phyloP scores from a whole-genome alignment of 768 basidiomycete genomes.

The Podaxis sp. region DNA sequence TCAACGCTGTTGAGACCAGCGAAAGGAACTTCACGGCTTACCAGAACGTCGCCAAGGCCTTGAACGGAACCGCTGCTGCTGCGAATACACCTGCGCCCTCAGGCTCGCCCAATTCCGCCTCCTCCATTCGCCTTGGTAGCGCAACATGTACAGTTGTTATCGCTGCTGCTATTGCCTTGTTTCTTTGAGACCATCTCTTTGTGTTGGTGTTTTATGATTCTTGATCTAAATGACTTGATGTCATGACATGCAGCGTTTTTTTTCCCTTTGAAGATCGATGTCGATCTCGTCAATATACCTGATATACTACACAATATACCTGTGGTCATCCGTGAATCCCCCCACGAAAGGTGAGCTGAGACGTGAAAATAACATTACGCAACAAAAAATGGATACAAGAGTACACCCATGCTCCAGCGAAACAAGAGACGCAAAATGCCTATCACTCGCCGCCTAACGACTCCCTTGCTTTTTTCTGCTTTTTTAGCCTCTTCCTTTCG shows the following conservation, averaged over 20 bases:
- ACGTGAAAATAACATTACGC: neutral
- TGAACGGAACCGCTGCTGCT: slow-evolving; percentile 47
- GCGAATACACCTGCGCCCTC: slow-evolving; percentile 24
- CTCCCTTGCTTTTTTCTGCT: slow-evolving; percentile 58
- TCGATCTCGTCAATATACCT: slow-evolving; percentile 7
- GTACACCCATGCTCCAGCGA: neutral
- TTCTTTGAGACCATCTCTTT: slow-evolving; percentile 25
- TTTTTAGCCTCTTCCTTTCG: slow-evolving; percentile 63
- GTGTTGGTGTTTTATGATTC: slow-evolving; percentile 18
- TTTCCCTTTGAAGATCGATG: neutral
- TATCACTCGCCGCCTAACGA: slow-evolving; percentile 34
- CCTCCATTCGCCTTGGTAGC: slow-evolving; percentile 28
- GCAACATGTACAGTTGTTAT: slow-evolving; percentile 25
- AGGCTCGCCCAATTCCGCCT: slow-evolving; percentile 23
- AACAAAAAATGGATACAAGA: neutral
- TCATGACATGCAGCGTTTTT: slow-evolving; percentile 1
- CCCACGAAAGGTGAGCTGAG: neutral
- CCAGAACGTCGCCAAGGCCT: slow-evolving; percentile 46
- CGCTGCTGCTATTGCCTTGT: slow-evolving; percentile 25
- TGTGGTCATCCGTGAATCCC: neutral
- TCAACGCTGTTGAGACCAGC: slow-evolving; percentile 52
- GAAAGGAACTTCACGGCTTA: slow-evolving; percentile 52
- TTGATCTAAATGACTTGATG: slow-evolving; percentile 14
- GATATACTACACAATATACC: slow-evolving; percentile 5
- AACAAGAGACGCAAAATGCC: neutral